Percentiles rank a stretch among this genome's conserved stretches.
Conservation (phyloP, 2,329 filamentous ascomycete species). For the Talaromyces sp. region DNA sequence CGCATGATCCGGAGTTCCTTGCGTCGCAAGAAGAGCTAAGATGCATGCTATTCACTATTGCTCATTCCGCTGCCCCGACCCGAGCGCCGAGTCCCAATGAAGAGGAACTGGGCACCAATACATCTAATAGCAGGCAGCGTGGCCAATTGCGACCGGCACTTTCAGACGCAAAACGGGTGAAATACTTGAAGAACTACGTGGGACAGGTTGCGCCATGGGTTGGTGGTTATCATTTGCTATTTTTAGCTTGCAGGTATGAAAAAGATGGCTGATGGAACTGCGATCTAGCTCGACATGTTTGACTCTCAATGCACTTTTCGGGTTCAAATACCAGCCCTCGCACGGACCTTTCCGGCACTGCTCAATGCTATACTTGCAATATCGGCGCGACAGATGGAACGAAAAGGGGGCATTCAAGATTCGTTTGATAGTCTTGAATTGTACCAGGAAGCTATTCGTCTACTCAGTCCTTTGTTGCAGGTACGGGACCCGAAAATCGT, state of each 20-base stretch:
- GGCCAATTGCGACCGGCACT: slow-evolving; percentile 26
- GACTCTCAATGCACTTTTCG: slow-evolving; percentile 57
- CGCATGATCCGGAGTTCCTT: slow-evolving; percentile 48
- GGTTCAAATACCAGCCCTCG: slow-evolving; percentile 54
- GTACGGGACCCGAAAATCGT: slow-evolving; percentile 54
- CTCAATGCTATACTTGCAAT: slow-evolving; percentile 57
- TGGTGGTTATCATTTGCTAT: slow-evolving; percentile 6
- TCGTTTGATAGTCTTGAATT: slow-evolving; percentile 56
- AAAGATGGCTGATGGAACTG: background rate
- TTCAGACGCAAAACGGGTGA: slow-evolving; percentile 37
- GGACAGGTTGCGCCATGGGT: slow-evolving; percentile 58
- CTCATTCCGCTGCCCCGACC: slow-evolving; percentile 48
- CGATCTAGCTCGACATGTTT: slow-evolving; percentile 58
- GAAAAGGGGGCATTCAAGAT: slow-evolving; percentile 49
- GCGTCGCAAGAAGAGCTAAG: slow-evolving; percentile 51
- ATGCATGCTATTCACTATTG: slow-evolving; percentile 48
- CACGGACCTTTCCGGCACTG: slow-evolving; percentile 49
- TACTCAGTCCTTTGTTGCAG: slow-evolving; percentile 53
- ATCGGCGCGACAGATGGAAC: slow-evolving; percentile 57
- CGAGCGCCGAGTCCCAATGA: slow-evolving; percentile 41
- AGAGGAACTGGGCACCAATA: slow-evolving; percentile 16
- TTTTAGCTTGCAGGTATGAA: background rate
- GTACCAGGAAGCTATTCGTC: slow-evolving; percentile 57
- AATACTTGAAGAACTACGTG: slow-evolving; percentile 55
- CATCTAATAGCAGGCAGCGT: slow-evolving; percentile 1